Percentiles rank a stretch among this genome's conserved stretches.
Evolutionary conservation across 148 eudicot genomes (phyloP).

Genomic region (Camellia japonica): DNA sequence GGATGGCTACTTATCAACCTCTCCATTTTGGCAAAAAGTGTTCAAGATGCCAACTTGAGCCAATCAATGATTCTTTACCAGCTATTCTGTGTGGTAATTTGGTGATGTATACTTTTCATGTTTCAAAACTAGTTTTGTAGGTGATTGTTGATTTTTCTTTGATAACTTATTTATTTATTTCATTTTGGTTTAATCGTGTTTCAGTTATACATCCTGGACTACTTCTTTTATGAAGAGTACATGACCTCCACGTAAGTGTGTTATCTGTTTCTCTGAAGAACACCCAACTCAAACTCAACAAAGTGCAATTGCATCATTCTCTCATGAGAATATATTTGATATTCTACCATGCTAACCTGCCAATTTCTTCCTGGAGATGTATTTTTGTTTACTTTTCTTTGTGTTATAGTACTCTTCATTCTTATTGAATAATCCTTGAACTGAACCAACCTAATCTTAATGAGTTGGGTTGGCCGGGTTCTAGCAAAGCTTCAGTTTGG

Average conservation of each 20-base stretch:
- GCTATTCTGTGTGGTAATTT: conserved; percentile 71
- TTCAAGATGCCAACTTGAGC: conserved; percentile 58
- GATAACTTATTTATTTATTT: conserved; percentile 17
- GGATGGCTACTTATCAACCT: conserved; percentile 98
- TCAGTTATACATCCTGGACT: conserved; percentile 91
- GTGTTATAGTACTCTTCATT: not conserved
- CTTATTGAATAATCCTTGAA: not conserved
- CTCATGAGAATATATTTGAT: not conserved
- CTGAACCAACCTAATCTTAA: not conserved
- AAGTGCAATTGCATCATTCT: conserved; percentile 10
- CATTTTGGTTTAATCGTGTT: conserved; percentile 9
- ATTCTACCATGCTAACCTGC: not conserved
- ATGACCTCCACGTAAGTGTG: conserved; percentile 98
- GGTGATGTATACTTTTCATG: conserved; percentile 9
- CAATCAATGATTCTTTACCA: conserved; percentile 91
- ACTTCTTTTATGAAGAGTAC: conserved; percentile 89
- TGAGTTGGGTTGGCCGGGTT: no score
- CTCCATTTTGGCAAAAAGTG: conserved; percentile 76
- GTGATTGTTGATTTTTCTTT: not conserved
- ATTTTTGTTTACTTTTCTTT: not conserved
- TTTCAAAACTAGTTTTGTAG: not conserved
- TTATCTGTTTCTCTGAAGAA: conserved; percentile 6
- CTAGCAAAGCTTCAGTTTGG: no score
- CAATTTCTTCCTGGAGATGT: not conserved
- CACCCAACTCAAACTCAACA: not conserved